A percentile compares a stretch with the other conserved stretches of the same genome.
Evolutionary conservation across 768 basidiomycete species (phyloP).

Genomic region (Pleurotus sapidus): DNA sequence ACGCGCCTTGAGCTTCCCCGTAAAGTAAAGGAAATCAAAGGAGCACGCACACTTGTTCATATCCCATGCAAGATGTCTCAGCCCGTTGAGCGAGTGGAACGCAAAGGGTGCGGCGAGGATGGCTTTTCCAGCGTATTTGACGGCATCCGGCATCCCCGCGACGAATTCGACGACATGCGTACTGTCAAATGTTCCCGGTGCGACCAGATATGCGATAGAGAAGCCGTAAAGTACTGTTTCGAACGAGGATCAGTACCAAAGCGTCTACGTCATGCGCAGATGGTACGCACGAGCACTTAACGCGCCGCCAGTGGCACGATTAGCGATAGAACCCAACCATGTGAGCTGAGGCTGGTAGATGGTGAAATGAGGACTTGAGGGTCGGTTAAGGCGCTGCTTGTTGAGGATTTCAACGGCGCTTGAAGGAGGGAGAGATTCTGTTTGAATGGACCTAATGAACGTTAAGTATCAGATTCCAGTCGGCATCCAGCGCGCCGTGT

Average conservation of each 20-base stretch:
- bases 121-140: constrained; percentile 76
- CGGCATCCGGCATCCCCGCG: constrained; percentile 65
- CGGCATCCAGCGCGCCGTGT: neutral
- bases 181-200: constrained; percentile 79
- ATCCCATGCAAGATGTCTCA: constrained; percentile 93
- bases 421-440: constrained; percentile 60
- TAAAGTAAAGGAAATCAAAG: constrained; percentile 3
- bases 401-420: constrained; percentile 70
- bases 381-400: constrained; percentile 83
- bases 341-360: constrained; percentile 97
- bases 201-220: constrained; percentile 81
- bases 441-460: constrained; percentile 50
- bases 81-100: constrained; percentile 87
- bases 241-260: neutral
- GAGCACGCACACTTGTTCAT: constrained; percentile 72
- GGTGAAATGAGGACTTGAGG: constrained; percentile 91
- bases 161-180: constrained; percentile 72
- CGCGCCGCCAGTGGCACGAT: constrained; percentile 82
- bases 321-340: constrained; percentile 81
- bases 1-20: neutral
- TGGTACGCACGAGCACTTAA: constrained; percentile 69
- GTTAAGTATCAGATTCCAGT: neutral
- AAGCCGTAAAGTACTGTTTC: constrained; percentile 80
- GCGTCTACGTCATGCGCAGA: neutral
- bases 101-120: constrained; percentile 85